phyloP scores from a whole-genome alignment of 106 monocot species.

The Vanilla planifolia region DNA sequence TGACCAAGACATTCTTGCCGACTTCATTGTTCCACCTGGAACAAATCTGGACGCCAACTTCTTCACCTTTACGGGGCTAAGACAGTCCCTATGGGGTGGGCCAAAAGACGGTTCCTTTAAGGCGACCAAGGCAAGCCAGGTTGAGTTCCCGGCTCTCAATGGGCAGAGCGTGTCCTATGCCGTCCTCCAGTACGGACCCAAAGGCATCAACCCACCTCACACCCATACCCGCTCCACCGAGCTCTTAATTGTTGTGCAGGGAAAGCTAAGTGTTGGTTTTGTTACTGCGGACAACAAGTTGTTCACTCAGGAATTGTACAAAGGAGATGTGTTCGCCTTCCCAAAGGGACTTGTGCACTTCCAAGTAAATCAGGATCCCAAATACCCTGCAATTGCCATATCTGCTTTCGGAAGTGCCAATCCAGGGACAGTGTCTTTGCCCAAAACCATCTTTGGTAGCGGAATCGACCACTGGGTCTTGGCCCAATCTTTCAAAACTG shows the following conservation, averaged over 20 bases:
- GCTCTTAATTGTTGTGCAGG: slow-evolving; percentile 5
- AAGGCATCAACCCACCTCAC: slow-evolving; percentile 9
- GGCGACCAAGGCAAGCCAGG: background rate
- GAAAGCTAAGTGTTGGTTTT: slow-evolving; percentile 12
- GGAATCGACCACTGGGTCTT: slow-evolving; percentile 10
- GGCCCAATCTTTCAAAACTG: slow-evolving; percentile 16
- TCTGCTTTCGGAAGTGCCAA: slow-evolving; percentile 20
- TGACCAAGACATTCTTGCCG: slow-evolving; percentile 16
- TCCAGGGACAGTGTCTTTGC: slow-evolving; percentile 14
- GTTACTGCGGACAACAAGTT: slow-evolving; percentile 16
- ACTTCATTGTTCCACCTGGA: slow-evolving; percentile 12
- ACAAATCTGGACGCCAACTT: background rate
- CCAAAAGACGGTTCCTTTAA: background rate
- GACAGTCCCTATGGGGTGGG: background rate
- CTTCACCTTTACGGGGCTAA: slow-evolving; percentile 18
- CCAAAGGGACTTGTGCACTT: slow-evolving; percentile 21
- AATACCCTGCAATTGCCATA: slow-evolving; percentile 6
- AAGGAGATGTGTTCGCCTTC: slow-evolving; percentile 16
- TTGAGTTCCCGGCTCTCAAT: slow-evolving; percentile 15
- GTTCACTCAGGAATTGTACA: slow-evolving; percentile 1
- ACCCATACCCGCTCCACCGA: slow-evolving; percentile 17
- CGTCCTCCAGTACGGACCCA: slow-evolving; percentile 5
- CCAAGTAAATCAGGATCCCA: background rate
- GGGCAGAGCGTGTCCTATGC: slow-evolving; percentile 18
- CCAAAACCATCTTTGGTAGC: slow-evolving; percentile 9